Conservation (phyloP, 352 stramenopile genomes). For the Hyaloperonospora brassicae region DNA sequence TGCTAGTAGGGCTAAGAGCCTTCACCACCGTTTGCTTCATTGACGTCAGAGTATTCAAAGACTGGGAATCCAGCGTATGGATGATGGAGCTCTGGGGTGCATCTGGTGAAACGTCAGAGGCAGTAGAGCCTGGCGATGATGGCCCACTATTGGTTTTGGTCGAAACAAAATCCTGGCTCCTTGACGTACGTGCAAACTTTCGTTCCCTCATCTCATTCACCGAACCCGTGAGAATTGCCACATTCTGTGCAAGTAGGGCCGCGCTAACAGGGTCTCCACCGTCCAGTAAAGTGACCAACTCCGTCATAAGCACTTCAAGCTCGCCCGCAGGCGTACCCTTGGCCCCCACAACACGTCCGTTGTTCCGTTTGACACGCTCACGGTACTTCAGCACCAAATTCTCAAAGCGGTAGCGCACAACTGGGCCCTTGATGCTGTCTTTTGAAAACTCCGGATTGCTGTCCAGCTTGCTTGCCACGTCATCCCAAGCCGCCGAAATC, state of each 20-base stretch:
- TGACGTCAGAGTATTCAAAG: neutral
- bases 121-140: constrained; percentile 6
- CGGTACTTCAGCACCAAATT: constrained; percentile 30
- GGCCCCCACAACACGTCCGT: constrained; percentile 19
- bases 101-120: constrained; percentile 2
- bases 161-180: constrained; percentile 18
- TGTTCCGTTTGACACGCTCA: constrained; percentile 27
- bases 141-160: constrained; percentile 14
- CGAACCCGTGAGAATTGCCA: constrained; percentile 16
- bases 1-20: constrained; percentile 8
- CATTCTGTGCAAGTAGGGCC: constrained; percentile 20
- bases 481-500: constrained; percentile 28
- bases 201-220: constrained; percentile 2
- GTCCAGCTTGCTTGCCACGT: constrained; percentile 25
- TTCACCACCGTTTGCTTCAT: constrained; percentile 7
- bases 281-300: constrained; percentile 25
- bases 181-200: constrained; percentile 2
- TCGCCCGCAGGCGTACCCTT: constrained; percentile 24
- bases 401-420: constrained; percentile 32
- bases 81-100: constrained; percentile 16
- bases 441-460: constrained; percentile 23
- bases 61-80: constrained; percentile 1
- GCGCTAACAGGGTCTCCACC: constrained; percentile 22
- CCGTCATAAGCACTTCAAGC: constrained; percentile 30
- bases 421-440: constrained; percentile 26